Conservation (phyloP, 352 stramenopile species). For the Globisporangium solare region DNA sequence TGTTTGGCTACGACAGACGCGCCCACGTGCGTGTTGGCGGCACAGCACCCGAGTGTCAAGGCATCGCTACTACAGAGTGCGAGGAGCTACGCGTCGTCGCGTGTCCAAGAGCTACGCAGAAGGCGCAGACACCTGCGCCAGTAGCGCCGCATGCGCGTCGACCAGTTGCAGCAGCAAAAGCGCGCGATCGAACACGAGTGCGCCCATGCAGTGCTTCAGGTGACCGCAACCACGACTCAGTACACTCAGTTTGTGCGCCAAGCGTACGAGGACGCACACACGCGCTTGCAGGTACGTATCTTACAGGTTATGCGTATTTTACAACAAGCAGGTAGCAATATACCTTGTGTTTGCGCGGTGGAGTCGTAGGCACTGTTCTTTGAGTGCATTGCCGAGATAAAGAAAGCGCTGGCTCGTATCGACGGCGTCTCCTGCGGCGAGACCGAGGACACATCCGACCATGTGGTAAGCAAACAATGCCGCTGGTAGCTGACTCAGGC, state of each 20-base stretch:
- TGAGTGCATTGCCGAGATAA: slow-evolving; percentile 38
- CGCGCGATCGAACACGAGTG: slow-evolving; percentile 9
- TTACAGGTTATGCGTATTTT: not conserved
- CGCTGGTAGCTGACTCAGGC: too few relatives aligned
- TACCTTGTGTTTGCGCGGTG: not conserved
- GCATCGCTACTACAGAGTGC: not conserved
- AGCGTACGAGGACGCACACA: not conserved
- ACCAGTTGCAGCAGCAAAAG: slow-evolving; percentile 11
- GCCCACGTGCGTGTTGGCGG: not conserved
- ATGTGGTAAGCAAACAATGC: slow-evolving; percentile 26
- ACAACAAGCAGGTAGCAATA: not conserved
- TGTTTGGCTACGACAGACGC: not conserved
- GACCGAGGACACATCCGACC: slow-evolving; percentile 25
- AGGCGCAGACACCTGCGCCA: not conserved
- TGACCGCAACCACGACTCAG: not conserved
- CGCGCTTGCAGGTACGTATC: slow-evolving; percentile 11
- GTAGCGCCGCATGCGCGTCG: not conserved
- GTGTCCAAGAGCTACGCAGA: slow-evolving; percentile 6
- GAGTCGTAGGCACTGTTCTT: slow-evolving; percentile 25
- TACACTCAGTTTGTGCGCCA: slow-evolving; percentile 12
- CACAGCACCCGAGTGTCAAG: not conserved
- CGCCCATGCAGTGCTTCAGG: slow-evolving; percentile 1
- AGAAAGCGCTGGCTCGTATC: slow-evolving; percentile 31
- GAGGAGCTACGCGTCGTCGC: not conserved
- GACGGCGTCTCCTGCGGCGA: slow-evolving; percentile 17